Percentiles rank a stretch among this genome's conserved stretches.
phyloP scores from a whole-genome alignment of 768 basidiomycete species.

The Mycena vitilis region DNA sequence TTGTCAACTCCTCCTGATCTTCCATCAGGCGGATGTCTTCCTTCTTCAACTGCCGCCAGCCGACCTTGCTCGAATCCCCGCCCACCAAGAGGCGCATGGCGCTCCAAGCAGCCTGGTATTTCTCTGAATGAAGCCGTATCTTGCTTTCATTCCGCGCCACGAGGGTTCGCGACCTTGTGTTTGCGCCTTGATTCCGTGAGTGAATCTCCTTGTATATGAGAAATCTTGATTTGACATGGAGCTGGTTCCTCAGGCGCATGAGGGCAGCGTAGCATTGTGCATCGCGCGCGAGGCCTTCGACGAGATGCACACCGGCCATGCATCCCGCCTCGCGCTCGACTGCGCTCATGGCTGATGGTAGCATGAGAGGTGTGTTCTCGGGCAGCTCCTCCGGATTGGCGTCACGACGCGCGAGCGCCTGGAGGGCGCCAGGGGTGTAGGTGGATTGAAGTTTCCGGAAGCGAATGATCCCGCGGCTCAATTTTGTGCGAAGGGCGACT shows the following conservation, averaged over 20 bases:
- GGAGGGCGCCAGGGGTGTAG: no score
- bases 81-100: conserved; percentile 7
- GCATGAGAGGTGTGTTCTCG: no score
- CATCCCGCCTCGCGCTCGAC: no score
- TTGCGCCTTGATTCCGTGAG: conserved; percentile 13
- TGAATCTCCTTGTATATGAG: conserved; percentile 29
- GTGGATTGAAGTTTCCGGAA: no score
- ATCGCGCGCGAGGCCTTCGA: no score
- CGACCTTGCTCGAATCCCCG: conserved; percentile 1
- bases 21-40: conserved; percentile 21
- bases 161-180: conserved; percentile 24
- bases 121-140: conserved; percentile 21
- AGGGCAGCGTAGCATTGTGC: conserved; percentile 17
- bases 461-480: no score
- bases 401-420: no score
- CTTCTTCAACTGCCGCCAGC: background rate
- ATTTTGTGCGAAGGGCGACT: no score
- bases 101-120: conserved; percentile 25
- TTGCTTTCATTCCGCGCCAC: no score
- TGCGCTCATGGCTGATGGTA: no score
- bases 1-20: conserved; percentile 14
- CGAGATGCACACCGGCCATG: no score
- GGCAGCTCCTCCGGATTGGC: no score
- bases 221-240: conserved; percentile 38
- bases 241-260: conserved; percentile 31